Conservation (phyloP, 1,284 basidiomycete genomes). For the Cryptococcus sp. region DNA sequence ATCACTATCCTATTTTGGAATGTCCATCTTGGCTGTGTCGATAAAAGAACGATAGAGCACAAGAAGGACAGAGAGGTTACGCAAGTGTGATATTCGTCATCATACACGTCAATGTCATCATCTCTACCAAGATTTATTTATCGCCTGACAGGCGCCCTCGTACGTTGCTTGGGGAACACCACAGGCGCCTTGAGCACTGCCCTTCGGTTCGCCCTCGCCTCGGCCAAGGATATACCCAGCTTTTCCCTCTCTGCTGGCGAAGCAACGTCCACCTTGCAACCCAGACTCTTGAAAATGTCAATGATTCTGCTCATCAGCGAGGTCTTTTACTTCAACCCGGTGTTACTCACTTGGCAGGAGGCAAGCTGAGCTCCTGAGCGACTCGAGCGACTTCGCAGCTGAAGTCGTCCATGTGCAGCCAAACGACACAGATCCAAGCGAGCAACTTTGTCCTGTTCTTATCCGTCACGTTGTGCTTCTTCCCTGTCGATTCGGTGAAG, state of each 20-base stretch:
- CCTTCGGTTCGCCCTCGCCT: slow-evolving; percentile 58
- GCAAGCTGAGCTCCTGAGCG: slow-evolving; percentile 66
- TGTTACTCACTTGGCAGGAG: slow-evolving; percentile 56
- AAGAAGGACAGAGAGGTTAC: too few species aligned
- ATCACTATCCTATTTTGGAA: too few species aligned
- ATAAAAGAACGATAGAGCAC: too few species aligned
- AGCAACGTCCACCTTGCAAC: slow-evolving; percentile 64
- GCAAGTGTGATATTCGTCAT: too few species aligned
- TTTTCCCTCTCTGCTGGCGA: slow-evolving; percentile 59
- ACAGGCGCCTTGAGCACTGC: slow-evolving; percentile 69
- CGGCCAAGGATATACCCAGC: slow-evolving; percentile 56
- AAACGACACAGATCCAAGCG: slow-evolving; percentile 71
- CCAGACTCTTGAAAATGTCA: slow-evolving; percentile 49
- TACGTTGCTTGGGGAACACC: slow-evolving; percentile 62
- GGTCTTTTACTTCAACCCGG: background rate
- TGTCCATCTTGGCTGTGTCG: too few species aligned
- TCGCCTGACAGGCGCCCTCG: slow-evolving; percentile 42
- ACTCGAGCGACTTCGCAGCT: slow-evolving; percentile 62
- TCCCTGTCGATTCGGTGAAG: slow-evolving; percentile 63
- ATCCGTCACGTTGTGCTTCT: slow-evolving; percentile 63
- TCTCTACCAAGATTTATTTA: slow-evolving; percentile 7
- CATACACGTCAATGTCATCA: too few species aligned
- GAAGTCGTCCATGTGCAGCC: slow-evolving; percentile 69
- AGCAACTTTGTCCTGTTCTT: slow-evolving; percentile 64
- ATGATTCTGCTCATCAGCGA: slow-evolving; percentile 30